These are phyloP conservation scores for Starmerella roubikii DNA, from an alignment of 805 yeast genomes.

Conservation along the genomic window DNA sequence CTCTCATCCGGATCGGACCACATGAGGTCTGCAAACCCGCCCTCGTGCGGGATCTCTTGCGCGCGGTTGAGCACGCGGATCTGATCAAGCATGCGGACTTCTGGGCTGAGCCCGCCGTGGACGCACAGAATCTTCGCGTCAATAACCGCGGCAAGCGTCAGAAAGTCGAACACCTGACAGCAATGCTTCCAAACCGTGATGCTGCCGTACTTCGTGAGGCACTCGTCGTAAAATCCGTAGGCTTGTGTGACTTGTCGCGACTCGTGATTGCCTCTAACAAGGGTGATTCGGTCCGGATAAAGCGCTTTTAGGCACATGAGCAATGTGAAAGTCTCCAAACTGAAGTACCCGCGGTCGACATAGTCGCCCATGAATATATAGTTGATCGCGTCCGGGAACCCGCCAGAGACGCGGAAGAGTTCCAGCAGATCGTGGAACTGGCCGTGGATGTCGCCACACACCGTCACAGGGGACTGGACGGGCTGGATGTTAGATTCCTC, in stretches of 20 bases:
- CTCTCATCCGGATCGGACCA: slow-evolving; percentile 95
- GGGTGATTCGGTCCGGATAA: slow-evolving; percentile 69
- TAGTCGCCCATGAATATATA: slow-evolving; percentile 89
- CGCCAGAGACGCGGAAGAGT: slow-evolving; percentile 81
- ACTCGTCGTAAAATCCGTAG: slow-evolving; percentile 94
- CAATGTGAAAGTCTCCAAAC: slow-evolving; percentile 84
- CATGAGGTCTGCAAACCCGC: slow-evolving; percentile 92
- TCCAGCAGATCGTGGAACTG: slow-evolving; percentile 92
- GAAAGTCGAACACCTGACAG: slow-evolving; percentile 89
- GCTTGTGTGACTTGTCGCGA: slow-evolving; percentile 97
- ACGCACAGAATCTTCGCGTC: slow-evolving; percentile 92
- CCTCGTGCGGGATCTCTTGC: slow-evolving; percentile 98
- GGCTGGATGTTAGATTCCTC: slow-evolving; percentile 96
- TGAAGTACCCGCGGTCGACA: slow-evolving; percentile 95
- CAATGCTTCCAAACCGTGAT: slow-evolving; percentile 94
- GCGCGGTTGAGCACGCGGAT: slow-evolving; percentile 88
- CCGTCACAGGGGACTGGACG: slow-evolving; percentile 86
- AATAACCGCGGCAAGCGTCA: slow-evolving; percentile 87
- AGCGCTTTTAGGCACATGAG: slow-evolving; percentile 87
- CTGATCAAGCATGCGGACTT: slow-evolving; percentile 93
- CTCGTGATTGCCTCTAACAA: slow-evolving; percentile 97
- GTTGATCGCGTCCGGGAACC: slow-evolving; percentile 64
- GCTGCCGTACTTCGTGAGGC: slow-evolving; percentile 82
- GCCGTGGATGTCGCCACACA: slow-evolving; percentile 87
- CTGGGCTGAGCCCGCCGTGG: slow-evolving; percentile 96